Conservation (phyloP, 352 stramenopile species). For the Ophiocytium majus region DNA sequence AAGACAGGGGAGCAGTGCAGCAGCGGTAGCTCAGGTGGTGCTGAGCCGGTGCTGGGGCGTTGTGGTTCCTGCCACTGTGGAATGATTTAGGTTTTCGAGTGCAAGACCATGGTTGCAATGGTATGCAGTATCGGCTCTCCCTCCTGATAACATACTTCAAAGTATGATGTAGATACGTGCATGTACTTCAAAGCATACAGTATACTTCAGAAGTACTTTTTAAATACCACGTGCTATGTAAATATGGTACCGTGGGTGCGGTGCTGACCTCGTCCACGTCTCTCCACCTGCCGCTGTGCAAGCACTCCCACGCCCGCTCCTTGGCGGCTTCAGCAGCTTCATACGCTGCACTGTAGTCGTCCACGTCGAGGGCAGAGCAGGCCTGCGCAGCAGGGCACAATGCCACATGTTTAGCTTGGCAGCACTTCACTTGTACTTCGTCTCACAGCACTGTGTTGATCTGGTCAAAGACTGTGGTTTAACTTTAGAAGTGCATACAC, state of each 20-base stretch:
- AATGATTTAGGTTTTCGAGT: neutral
- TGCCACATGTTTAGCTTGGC: too few species aligned
- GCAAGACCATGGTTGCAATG: neutral
- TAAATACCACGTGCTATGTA: neutral
- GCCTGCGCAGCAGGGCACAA: neutral
- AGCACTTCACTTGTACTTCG: too few species aligned
- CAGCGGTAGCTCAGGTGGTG: neutral
- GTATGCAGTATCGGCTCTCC: too few species aligned
- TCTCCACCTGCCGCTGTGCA: neutral
- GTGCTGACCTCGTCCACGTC: neutral
- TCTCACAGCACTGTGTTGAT: too few species aligned
- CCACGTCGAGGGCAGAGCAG: neutral
- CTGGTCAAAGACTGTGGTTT: too few species aligned
- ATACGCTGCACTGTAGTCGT: neutral
- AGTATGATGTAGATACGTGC: neutral
- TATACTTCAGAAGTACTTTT: neutral
- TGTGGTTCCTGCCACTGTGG: neutral
- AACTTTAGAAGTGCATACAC: too few species aligned
- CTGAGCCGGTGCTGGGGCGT: neutral
- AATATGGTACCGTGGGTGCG: neutral
- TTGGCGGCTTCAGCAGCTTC: neutral
- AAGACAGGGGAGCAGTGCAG: neutral
- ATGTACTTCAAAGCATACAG: neutral
- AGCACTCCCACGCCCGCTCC: neutral
- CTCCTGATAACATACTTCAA: too few species aligned